Evolutionary conservation across 495 filamentous ascomycete genomes (phyloP).

Genomic region (Talaromyces ruber): DNA sequence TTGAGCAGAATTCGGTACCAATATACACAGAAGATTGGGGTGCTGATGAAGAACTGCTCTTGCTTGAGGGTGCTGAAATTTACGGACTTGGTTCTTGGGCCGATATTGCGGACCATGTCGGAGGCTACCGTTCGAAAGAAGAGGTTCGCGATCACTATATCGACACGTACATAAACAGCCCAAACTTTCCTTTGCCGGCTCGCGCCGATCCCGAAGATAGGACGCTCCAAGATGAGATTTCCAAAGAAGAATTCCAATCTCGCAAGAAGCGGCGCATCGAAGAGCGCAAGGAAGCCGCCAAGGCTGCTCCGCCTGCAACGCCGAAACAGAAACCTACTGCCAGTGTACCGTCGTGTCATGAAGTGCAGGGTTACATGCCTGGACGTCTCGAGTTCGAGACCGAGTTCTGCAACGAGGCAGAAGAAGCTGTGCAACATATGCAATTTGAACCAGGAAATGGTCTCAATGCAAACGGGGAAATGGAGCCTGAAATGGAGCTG

Average conservation of each 20-base stretch:
- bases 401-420: constrained; percentile 94
- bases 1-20: constrained; percentile 95
- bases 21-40: constrained; percentile 96
- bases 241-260: constrained; percentile 86
- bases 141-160: constrained; percentile 92
- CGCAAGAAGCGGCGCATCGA: constrained; percentile 94
- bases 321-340: constrained; percentile 95
- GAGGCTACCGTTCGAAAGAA: constrained; percentile 86
- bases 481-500: constrained; percentile 90
- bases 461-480: constrained; percentile 72
- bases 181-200: constrained; percentile 76
- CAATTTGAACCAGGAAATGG: constrained; percentile 95
- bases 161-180: constrained; percentile 74
- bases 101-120: constrained; percentile 96
- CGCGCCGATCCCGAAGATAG: constrained; percentile 74
- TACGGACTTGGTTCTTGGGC: constrained; percentile 97
- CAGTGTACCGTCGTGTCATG: constrained; percentile 88
- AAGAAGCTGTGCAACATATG: constrained; percentile 97
- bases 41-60: constrained; percentile 86
- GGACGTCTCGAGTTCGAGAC: constrained; percentile 96
- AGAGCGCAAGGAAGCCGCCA: constrained; percentile 78
- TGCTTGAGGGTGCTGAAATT: constrained; percentile 94
- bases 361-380: constrained; percentile 98
- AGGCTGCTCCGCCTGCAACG: constrained; percentile 70
- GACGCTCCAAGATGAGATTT: constrained; percentile 64